Conservation (phyloP, 768 basidiomycete genomes). For the Sistotremastrum suecicum region DNA sequence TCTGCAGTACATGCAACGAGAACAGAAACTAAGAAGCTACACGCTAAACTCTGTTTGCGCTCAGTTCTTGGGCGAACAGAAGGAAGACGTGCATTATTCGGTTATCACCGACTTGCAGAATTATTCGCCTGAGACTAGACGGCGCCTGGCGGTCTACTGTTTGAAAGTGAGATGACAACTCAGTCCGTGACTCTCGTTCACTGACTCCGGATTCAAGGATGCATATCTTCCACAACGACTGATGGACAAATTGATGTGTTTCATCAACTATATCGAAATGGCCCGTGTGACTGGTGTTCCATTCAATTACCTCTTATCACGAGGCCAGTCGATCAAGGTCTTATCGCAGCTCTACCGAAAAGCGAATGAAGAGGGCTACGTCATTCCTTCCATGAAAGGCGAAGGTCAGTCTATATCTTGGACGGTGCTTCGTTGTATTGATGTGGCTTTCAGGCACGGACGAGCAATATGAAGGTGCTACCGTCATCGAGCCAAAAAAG, state of each 20-base stretch:
- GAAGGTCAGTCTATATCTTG: slow-evolving; percentile 42
- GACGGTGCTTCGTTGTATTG: not conserved
- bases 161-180: slow-evolving; percentile 51
- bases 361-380: slow-evolving; percentile 82
- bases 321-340: slow-evolving; percentile 98
- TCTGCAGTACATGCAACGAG: slow-evolving; percentile 95
- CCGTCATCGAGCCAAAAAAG: slow-evolving; percentile 92
- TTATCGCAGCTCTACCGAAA: slow-evolving; percentile 90
- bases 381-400: slow-evolving; percentile 72
- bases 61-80: slow-evolving; percentile 95
- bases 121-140: slow-evolving; percentile 82
- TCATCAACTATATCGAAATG: slow-evolving; percentile 98
- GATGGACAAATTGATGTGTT: slow-evolving; percentile 97
- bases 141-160: slow-evolving; percentile 94
- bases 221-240: slow-evolving; percentile 94
- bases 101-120: slow-evolving; percentile 98
- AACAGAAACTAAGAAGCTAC: slow-evolving; percentile 94
- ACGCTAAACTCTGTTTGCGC: slow-evolving; percentile 97
- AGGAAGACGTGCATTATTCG: slow-evolving; percentile 97
- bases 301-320: slow-evolving; percentile 86
- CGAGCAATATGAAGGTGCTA: slow-evolving; percentile 98
- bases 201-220: slow-evolving; percentile 39
- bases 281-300: slow-evolving; percentile 99
- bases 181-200: not conserved
- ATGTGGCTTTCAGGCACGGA: slow-evolving; percentile 45